A percentile compares a stretch with the other conserved stretches of the same genome.
These are phyloP conservation scores for Cyanodermella asteris DNA, from an alignment of 2,329 filamentous ascomycete genomes.

Conservation along the genomic window DNA sequence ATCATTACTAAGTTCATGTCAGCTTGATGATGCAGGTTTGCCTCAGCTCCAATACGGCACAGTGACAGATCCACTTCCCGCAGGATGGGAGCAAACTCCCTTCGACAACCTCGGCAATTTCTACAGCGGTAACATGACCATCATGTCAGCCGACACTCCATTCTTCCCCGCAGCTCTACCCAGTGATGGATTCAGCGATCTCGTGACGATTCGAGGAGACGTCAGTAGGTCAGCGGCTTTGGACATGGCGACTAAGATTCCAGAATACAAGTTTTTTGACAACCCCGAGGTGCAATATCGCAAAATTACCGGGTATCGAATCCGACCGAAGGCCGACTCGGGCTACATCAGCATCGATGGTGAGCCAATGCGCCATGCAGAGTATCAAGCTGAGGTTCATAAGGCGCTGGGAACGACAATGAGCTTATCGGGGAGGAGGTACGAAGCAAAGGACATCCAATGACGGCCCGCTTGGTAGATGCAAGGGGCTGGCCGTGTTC, in stretches of 20 bases:
- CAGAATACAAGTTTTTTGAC: slow-evolving; percentile 56
- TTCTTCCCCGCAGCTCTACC: slow-evolving; percentile 74
- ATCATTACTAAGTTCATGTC: too few species aligned
- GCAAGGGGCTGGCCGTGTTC: too few species aligned
- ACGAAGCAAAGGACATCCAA: slow-evolving; percentile 37
- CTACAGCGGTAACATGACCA: slow-evolving; percentile 86
- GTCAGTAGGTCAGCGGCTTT: slow-evolving; percentile 43
- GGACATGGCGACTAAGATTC: slow-evolving; percentile 44
- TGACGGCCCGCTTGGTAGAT: slow-evolving; percentile 14
- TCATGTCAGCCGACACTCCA: slow-evolving; percentile 67
- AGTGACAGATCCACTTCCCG: slow-evolving; percentile 51
- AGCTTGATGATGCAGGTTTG: slow-evolving; percentile 31
- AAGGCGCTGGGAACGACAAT: slow-evolving; percentile 64
- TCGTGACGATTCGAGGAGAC: slow-evolving; percentile 60
- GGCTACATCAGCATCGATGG: slow-evolving; percentile 86
- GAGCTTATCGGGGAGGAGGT: slow-evolving; percentile 48
- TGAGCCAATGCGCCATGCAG: slow-evolving; percentile 65
- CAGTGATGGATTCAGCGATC: slow-evolving; percentile 66
- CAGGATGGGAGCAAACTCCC: slow-evolving; percentile 52
- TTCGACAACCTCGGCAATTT: slow-evolving; percentile 73
- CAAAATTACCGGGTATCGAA: slow-evolving; percentile 72
- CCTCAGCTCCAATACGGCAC: slow-evolving; percentile 62
- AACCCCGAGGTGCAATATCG: slow-evolving; percentile 55
- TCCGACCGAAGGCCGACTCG: slow-evolving; percentile 49
- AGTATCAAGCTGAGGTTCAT: slow-evolving; percentile 82